Conservation (phyloP, 2,329 filamentous ascomycete genomes). For the Atkinsonella hypoxylon region DNA sequence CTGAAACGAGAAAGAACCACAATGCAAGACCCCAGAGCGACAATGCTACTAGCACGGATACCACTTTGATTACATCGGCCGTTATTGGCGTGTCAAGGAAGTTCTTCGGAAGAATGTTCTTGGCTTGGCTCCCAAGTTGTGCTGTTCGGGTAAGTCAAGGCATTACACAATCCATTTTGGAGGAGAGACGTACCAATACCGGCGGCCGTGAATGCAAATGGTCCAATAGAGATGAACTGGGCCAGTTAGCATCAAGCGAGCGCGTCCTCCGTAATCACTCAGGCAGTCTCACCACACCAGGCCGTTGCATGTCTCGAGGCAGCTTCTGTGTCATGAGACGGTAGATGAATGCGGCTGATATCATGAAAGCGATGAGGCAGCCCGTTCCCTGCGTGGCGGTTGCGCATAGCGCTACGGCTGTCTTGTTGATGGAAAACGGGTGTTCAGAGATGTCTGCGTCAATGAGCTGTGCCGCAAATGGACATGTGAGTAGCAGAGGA, state of each 20-base stretch:
- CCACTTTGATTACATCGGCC: conserved; percentile 31
- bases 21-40: conserved; percentile 77
- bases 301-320: conserved; percentile 61
- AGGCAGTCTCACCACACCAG: conserved; percentile 46
- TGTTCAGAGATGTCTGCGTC: conserved; percentile 19
- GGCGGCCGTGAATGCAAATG: conserved; percentile 47
- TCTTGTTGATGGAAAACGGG: conserved; percentile 18
- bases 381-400: conserved; percentile 42
- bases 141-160: conserved; percentile 15
- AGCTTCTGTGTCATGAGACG: conserved; percentile 82
- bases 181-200: conserved; percentile 19
- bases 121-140: conserved; percentile 31
- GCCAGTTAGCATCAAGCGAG: not conserved
- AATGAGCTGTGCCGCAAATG: conserved; percentile 53
- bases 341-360: conserved; percentile 75
- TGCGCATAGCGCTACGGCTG: conserved; percentile 36
- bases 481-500: conserved; percentile 63
- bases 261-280: no score
- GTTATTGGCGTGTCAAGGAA: conserved; percentile 31
- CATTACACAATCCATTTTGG: not conserved
- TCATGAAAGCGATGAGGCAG: conserved; percentile 56
- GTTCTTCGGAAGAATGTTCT: conserved; percentile 28
- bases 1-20: conserved; percentile 73
- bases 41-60: conserved; percentile 51
- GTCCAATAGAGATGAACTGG: conserved; percentile 69